A percentile compares a stretch with the other conserved stretches of the same genome.
Evolutionary conservation across 805 yeast genomes (phyloP).

Genomic region (Candida nonsorbophila): DNA sequence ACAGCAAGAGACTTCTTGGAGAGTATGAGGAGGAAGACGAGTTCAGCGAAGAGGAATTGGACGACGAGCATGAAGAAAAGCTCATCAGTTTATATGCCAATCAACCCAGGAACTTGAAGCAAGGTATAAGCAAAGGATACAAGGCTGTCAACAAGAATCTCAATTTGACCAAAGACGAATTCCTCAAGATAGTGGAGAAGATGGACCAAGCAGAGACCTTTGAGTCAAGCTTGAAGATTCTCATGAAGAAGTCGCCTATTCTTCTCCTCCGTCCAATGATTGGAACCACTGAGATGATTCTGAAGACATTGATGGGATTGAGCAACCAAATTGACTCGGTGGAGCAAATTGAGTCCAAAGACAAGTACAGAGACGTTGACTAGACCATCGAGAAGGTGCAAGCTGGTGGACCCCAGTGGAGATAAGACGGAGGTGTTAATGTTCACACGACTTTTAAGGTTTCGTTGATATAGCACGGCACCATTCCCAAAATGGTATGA

Average conservation of each 20-base stretch:
- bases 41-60: slow-evolving; percentile 15
- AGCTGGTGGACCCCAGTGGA: too few species aligned
- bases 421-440: too few species aligned
- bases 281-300: slow-evolving; percentile 88
- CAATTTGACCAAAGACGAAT: slow-evolving; percentile 56
- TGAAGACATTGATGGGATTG: slow-evolving; percentile 77
- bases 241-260: slow-evolving; percentile 75
- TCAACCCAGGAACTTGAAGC: slow-evolving; percentile 68
- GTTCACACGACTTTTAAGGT: too few species aligned
- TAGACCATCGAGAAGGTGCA: too few species aligned
- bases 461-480: too few species aligned
- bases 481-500: too few species aligned
- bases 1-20: slow-evolving; percentile 13
- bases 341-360: slow-evolving; percentile 52
- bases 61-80: slow-evolving; percentile 30
- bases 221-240: slow-evolving; percentile 59
- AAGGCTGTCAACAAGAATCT: slow-evolving; percentile 65
- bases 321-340: slow-evolving; percentile 74
- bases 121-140: slow-evolving; percentile 76
- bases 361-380: slow-evolving; percentile 48
- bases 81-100: slow-evolving; percentile 71
- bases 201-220: slow-evolving; percentile 62
- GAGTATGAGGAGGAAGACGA: slow-evolving; percentile 15
- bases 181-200: slow-evolving; percentile 54
- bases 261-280: slow-evolving; percentile 79